phyloP scores from a whole-genome alignment of 2,329 filamentous ascomycete species.

The Graphium sp. region DNA sequence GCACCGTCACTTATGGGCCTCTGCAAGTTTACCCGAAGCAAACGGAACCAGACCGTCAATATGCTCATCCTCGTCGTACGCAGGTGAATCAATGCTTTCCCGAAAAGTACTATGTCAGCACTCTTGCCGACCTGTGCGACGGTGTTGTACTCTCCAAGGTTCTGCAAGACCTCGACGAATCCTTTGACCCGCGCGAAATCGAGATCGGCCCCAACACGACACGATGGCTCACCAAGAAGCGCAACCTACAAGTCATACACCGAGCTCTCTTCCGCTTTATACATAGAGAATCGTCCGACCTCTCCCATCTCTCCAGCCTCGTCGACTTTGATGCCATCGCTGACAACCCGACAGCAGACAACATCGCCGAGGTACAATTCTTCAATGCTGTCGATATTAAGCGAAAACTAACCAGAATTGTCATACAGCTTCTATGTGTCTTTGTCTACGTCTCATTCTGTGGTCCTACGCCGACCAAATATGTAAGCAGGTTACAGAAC shows the following conservation, averaged over 20 bases:
- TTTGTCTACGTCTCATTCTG: conserved; percentile 44
- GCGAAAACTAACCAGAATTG: conserved; percentile 10
- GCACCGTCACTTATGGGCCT: conserved; percentile 7
- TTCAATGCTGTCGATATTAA: too few species aligned
- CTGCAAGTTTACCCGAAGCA: conserved; percentile 5
- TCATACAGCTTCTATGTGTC: conserved; percentile 40
- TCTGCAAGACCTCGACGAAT: conserved; percentile 37
- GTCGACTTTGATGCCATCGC: conserved; percentile 41
- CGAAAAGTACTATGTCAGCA: conserved; percentile 25
- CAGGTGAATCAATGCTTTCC: conserved; percentile 22
- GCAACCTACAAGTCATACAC: conserved; percentile 35
- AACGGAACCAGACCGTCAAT: conserved; percentile 15
- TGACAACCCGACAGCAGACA: conserved; percentile 35
- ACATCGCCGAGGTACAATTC: conserved; percentile 31
- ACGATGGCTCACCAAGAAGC: conserved; percentile 28
- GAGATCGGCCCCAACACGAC: conserved; percentile 25
- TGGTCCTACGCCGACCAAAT: conserved; percentile 36
- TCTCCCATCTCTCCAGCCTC: conserved; percentile 32
- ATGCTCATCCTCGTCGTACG: conserved; percentile 5
- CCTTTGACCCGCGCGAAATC: conserved; percentile 37
- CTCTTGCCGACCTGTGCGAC: conserved; percentile 33
- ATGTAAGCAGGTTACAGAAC: conserved; percentile 27
- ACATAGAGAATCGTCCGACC: conserved; percentile 30
- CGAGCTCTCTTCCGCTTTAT: conserved; percentile 38
- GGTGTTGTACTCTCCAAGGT: conserved; percentile 36